Conservation (phyloP, 106 monocot species). For the Apostasia ramifera region DNA sequence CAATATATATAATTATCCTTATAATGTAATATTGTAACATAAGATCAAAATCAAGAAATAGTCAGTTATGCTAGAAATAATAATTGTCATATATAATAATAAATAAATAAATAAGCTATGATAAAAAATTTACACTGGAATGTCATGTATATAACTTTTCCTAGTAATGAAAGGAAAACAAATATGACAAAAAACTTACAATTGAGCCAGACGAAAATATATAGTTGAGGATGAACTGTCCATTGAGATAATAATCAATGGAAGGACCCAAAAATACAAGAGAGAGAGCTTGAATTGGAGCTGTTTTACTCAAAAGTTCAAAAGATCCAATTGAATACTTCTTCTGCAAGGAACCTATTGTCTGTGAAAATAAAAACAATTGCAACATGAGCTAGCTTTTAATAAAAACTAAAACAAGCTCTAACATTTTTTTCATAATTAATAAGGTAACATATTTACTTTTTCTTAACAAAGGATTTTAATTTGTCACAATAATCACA, state of each 20-base stretch:
- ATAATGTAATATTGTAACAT: too few species aligned
- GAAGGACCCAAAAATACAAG: slow-evolving; percentile 55
- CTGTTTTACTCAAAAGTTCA: slow-evolving; percentile 75
- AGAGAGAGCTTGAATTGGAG: slow-evolving; percentile 68
- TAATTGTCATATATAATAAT: background rate
- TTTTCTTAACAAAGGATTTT: too few species aligned
- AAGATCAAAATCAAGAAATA: background rate
- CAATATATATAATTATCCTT: too few species aligned
- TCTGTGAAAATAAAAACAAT: slow-evolving; percentile 19
- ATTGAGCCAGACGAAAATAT: slow-evolving; percentile 32
- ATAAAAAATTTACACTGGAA: too few species aligned
- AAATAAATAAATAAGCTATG: background rate
- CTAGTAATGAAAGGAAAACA: too few species aligned
- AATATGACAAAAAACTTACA: slow-evolving; percentile 26
- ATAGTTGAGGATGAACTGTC: slow-evolving; percentile 31
- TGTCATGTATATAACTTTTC: too few species aligned
- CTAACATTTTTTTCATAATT: too few species aligned
- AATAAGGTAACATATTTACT: too few species aligned
- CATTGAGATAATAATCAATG: slow-evolving; percentile 63
- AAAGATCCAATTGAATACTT: slow-evolving; percentile 70
- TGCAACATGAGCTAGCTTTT: background rate
- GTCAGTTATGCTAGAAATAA: background rate
- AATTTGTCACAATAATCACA: too few species aligned
- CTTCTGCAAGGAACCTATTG: slow-evolving; percentile 69
- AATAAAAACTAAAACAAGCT: background rate